These are phyloP conservation scores for Fraxinus floribunda DNA, from an alignment of 305 asterid species.

Conservation along the genomic window DNA sequence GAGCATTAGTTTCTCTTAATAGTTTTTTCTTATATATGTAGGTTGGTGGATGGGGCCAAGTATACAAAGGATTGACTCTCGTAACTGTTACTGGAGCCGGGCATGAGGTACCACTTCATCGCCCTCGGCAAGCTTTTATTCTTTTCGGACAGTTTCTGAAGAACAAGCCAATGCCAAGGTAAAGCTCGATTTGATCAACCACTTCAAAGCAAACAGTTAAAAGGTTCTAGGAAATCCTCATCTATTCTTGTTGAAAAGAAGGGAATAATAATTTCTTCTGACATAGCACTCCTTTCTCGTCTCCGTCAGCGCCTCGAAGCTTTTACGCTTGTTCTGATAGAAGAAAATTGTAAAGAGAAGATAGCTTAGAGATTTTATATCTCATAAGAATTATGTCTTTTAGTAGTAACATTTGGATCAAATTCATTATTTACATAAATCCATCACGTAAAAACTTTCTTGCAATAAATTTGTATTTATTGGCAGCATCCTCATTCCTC, in stretches of 20 bases:
- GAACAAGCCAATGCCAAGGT: constrained; percentile 65
- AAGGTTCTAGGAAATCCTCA: not conserved
- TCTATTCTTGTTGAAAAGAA: not conserved
- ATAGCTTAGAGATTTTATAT: not conserved
- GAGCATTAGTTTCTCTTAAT: not conserved
- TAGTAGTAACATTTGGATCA: not conserved
- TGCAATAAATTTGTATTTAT: constrained; percentile 28
- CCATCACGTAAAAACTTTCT: constrained; percentile 8
- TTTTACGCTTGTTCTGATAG: not conserved
- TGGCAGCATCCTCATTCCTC: constrained; percentile 22
- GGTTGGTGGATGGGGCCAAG: constrained; percentile 99
- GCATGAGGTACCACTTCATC: constrained; percentile 94
- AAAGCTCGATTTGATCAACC: constrained; percentile 21
- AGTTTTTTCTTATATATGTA: constrained; percentile 11
- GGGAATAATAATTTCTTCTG: not conserved
- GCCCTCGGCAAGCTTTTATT: constrained; percentile 82
- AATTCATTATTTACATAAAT: constrained; percentile 14
- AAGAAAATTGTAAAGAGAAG: not conserved
- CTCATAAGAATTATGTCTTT: not conserved
- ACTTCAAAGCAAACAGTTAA: constrained; percentile 4
- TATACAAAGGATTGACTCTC: constrained; percentile 76
- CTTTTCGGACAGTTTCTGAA: constrained; percentile 73
- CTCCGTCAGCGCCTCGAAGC: not conserved
- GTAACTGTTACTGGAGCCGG: constrained; percentile 94
- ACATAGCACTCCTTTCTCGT: not conserved